Conservation (phyloP, 2,329 filamentous ascomycete genomes). For the Colletotrichum spaethianum region DNA sequence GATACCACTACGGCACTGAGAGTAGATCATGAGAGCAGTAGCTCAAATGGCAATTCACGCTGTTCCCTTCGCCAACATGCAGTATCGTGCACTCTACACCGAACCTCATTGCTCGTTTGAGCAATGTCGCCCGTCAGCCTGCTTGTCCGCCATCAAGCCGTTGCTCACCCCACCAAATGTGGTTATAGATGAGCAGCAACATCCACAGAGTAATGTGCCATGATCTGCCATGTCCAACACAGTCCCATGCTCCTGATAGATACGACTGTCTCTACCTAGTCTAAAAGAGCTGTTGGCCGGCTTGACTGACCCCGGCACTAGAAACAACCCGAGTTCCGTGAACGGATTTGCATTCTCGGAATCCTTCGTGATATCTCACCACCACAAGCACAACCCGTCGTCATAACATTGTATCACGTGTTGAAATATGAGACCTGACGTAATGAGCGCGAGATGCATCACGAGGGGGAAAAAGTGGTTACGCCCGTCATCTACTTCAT, state of each 20-base stretch:
- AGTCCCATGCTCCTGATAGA: background rate
- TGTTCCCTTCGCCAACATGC: background rate
- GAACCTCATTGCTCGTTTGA: background rate
- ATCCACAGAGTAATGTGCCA: background rate
- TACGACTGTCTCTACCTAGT: too few relatives aligned
- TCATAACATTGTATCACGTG: slow-evolving; percentile 11
- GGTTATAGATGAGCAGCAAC: background rate
- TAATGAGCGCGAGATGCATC: background rate
- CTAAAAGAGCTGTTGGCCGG: background rate
- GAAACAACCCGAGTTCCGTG: too few relatives aligned
- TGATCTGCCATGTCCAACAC: background rate
- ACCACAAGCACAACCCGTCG: too few relatives aligned
- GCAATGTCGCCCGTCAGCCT: too few relatives aligned
- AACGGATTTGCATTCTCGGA: background rate
- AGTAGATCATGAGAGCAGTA: background rate
- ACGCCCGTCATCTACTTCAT: too few relatives aligned
- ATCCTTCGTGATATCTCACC: background rate
- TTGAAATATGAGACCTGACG: slow-evolving; percentile 20
- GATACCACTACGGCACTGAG: background rate
- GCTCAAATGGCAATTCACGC: background rate
- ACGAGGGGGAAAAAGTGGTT: background rate
- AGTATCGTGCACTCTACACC: background rate
- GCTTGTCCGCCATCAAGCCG: background rate
- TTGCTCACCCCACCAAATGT: background rate
- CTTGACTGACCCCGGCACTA: too few relatives aligned